phyloP scores from a whole-genome alignment of 2,329 filamentous ascomycete genomes.

The Diaporthe eres region DNA sequence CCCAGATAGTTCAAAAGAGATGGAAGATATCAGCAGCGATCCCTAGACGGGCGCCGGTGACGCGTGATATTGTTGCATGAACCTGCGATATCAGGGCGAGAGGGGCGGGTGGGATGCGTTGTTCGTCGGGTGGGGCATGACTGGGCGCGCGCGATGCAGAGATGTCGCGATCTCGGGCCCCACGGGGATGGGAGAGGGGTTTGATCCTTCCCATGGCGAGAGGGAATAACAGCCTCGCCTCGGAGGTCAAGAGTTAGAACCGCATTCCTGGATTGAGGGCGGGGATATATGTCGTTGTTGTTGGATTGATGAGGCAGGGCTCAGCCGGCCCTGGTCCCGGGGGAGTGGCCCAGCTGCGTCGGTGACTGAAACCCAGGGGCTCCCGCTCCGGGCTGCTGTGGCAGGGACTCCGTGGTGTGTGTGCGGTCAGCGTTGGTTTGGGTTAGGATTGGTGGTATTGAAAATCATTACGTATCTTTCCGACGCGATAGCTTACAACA shows the following conservation, averaged over 20 bases:
- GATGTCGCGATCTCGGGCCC: constrained; percentile 16
- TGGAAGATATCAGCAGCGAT: background rate
- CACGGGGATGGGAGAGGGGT: background rate
- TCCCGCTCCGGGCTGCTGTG: background rate
- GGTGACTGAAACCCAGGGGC: constrained; percentile 17
- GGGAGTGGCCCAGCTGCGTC: constrained; percentile 23
- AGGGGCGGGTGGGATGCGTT: constrained; percentile 4
- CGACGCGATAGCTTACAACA: rapidly evolving
- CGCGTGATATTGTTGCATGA: constrained; percentile 20
- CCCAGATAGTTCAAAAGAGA: background rate
- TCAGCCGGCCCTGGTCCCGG: background rate
- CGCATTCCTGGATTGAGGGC: background rate
- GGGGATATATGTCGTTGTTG: background rate
- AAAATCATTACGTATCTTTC: background rate
- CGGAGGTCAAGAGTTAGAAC: background rate
- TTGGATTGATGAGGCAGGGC: background rate
- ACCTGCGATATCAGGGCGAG: background rate
- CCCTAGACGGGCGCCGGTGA: constrained; percentile 1
- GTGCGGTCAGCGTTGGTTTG: background rate
- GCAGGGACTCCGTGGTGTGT: constrained; percentile 6
- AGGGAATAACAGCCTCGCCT: background rate
- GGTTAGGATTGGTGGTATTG: background rate
- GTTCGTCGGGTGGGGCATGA: constrained; percentile 17
- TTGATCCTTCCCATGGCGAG: background rate
- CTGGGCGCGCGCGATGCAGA: background rate